These are phyloP conservation scores for Tetrahymena malaccensis DNA, from an alignment of 73 alveolate genomes.

Conservation along the genomic window DNA sequence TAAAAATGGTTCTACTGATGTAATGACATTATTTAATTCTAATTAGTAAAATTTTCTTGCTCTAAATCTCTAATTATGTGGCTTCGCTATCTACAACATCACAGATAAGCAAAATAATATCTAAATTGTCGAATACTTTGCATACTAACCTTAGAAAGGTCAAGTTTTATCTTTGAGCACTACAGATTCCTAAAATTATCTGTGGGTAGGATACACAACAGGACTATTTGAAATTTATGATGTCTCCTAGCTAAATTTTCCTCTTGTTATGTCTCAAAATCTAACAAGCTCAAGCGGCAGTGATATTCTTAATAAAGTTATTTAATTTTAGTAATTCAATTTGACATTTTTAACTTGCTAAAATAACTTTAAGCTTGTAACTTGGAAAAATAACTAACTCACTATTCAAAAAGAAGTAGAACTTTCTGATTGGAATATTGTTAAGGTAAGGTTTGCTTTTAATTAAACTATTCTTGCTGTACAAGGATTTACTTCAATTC, in stretches of 20 bases:
- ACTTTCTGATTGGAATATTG: neutral
- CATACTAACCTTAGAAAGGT: neutral
- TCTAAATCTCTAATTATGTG: neutral
- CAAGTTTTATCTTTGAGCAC: neutral
- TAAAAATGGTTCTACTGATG: neutral
- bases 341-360: neutral
- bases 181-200: neutral
- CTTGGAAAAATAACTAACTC: neutral
- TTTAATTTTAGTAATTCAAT: too few species aligned
- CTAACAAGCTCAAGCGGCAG: neutral
- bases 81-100: neutral
- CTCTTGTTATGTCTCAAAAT: neutral
- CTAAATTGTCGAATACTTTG: neutral
- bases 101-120: neutral
- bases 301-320: neutral
- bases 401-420: neutral
- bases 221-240: neutral
- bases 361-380: neutral
- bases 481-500: neutral
- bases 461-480: neutral
- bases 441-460: neutral
- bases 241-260: neutral
- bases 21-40: neutral
- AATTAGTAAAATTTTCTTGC: neutral
- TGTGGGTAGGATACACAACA: neutral